phyloP scores from a whole-genome alignment of 2,329 filamentous ascomycete genomes.

The Colletotrichum eleusines region DNA sequence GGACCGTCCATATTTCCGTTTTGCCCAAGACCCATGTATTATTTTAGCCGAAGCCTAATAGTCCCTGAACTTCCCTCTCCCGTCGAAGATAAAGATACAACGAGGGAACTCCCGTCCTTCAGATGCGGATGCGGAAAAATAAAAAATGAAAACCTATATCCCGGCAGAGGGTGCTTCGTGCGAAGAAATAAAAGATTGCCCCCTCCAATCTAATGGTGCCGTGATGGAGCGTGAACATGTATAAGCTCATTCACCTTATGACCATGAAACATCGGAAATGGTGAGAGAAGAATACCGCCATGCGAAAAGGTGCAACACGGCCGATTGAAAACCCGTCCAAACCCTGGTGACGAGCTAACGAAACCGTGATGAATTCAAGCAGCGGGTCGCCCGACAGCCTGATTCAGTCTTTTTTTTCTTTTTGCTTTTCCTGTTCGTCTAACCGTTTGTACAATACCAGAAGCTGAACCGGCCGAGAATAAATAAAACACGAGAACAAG shows the following conservation, averaged over 20 bases:
- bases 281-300: neutral
- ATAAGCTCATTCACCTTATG: neutral
- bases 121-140: neutral
- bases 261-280: neutral
- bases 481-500: neutral
- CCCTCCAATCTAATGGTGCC: neutral
- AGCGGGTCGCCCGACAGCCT: conserved; percentile 23
- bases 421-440: conserved; percentile 37
- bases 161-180: neutral
- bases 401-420: conserved; percentile 19
- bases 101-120: neutral
- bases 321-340: neutral
- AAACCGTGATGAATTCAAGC: conserved; percentile 3
- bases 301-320: neutral
- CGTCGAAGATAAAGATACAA: neutral
- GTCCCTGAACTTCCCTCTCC: neutral
- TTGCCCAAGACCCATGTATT: neutral
- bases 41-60: neutral
- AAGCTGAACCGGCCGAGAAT: conserved; percentile 11
- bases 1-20: neutral
- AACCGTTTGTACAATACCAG: conserved; percentile 34
- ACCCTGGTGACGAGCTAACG: neutral
- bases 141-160: neutral
- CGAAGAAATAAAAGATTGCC: neutral
- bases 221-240: neutral